Conservation (phyloP, 257 asterid genomes). For the Solanum virginianum region DNA sequence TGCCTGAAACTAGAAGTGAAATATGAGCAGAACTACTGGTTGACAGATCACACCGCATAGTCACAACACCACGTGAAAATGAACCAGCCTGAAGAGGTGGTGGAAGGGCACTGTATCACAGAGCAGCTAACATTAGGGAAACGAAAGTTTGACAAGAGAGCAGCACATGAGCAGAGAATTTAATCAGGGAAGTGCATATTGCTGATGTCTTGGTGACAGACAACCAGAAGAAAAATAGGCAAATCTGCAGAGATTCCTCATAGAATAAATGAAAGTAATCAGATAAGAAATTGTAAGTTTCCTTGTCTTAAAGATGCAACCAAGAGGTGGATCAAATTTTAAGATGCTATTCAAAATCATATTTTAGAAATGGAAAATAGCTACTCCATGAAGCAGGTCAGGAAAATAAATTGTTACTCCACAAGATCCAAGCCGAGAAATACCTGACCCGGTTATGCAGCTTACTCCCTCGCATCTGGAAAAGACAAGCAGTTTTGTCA, state of each 20-base stretch:
- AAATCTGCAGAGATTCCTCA: not conserved
- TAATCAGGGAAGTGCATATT: not conserved
- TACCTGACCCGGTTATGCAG: constrained; percentile 96
- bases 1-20: constrained; percentile 90
- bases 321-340: not conserved
- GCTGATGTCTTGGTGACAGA: not conserved
- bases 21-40: constrained; percentile 91
- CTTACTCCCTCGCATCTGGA: constrained; percentile 94
- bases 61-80: constrained; percentile 93
- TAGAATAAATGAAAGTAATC: not conserved
- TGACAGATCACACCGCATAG: constrained; percentile 93
- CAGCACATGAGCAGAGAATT: not conserved
- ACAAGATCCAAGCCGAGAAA: not conserved
- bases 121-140: not conserved
- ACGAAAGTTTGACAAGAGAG: not conserved
- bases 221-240: not conserved
- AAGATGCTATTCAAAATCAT: not conserved
- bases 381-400: not conserved
- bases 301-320: not conserved
- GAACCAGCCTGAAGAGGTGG: constrained; percentile 97
- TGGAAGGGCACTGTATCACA: constrained; percentile 73
- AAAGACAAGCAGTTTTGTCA: not conserved
- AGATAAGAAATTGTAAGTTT: not conserved
- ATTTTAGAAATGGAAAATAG: not conserved
- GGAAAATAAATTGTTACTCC: not conserved